Percentiles rank a stretch among this genome's conserved stretches.
Evolutionary conservation across 257 asterid species (phyloP).

Genomic region (Scutellaria minor): DNA sequence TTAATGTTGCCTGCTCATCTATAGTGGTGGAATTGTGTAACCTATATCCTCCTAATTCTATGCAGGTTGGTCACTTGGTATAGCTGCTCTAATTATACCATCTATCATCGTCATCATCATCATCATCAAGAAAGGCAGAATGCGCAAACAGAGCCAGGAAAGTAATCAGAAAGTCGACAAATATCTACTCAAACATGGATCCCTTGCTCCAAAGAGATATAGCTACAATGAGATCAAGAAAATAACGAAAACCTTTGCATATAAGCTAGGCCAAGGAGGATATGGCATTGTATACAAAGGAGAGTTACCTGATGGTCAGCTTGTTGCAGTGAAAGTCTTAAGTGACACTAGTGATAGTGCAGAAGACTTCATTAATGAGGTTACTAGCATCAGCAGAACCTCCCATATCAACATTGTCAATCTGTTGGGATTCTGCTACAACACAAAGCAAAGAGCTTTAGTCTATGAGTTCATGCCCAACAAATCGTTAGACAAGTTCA

Average conservation of each 20-base stretch:
- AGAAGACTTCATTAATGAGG: slow-evolving; percentile 68
- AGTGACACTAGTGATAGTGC: slow-evolving; percentile 39
- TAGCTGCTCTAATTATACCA: slow-evolving; percentile 16
- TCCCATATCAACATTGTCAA: slow-evolving; percentile 70
- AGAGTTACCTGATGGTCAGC: slow-evolving; percentile 49
- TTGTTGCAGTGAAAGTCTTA: slow-evolving; percentile 65
- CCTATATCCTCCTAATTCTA: slow-evolving; percentile 22
- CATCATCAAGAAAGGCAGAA: slow-evolving; percentile 33
- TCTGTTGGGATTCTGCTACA: slow-evolving; percentile 62
- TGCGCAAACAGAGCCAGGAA: slow-evolving; percentile 12
- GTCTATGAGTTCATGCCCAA: slow-evolving; percentile 68
- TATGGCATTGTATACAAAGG: slow-evolving; percentile 66
- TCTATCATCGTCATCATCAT: slow-evolving; percentile 30
- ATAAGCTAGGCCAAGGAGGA: slow-evolving; percentile 62
- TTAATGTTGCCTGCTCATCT: background rate
- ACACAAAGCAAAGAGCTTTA: slow-evolving; percentile 46
- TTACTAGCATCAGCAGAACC: slow-evolving; percentile 63
- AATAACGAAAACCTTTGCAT: slow-evolving; percentile 51
- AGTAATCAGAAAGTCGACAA: slow-evolving; percentile 38
- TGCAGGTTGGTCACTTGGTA: slow-evolving; percentile 41
- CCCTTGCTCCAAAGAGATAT: slow-evolving; percentile 53
- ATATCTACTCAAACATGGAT: slow-evolving; percentile 49
- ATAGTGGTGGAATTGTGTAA: background rate
- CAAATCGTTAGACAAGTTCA: slow-evolving; percentile 67
- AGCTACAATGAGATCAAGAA: slow-evolving; percentile 48